phyloP scores from a whole-genome alignment of 352 stramenopile genomes.

The Phytophthora pistaciae region DNA sequence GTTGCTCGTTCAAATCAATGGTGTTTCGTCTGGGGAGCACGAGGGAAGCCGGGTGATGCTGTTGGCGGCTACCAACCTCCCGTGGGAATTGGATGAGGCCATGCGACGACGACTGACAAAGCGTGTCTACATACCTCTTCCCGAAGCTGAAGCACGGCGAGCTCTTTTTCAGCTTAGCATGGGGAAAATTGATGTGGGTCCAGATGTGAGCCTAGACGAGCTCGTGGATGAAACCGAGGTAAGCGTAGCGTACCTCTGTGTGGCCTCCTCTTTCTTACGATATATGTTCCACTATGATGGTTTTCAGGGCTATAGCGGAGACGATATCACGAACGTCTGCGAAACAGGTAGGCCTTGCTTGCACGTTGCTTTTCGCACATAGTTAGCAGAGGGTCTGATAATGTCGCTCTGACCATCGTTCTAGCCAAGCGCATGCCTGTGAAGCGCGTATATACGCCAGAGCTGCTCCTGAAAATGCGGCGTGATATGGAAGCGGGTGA shows the following conservation, averaged over 20 bases:
- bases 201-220: constrained; percentile 81
- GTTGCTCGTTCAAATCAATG: constrained; percentile 98
- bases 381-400: background rate
- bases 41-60: constrained; percentile 87
- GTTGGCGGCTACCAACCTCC: constrained; percentile 96
- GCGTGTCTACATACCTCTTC: constrained; percentile 90
- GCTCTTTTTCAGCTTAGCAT: constrained; percentile 86
- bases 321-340: constrained; percentile 69
- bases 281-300: background rate
- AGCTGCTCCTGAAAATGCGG: constrained; percentile 67
- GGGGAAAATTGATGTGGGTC: constrained; percentile 76
- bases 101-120: constrained; percentile 97
- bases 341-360: constrained; percentile 42
- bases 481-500: constrained; percentile 51
- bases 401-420: background rate
- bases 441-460: constrained; percentile 78
- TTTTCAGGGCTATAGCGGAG: constrained; percentile 59
- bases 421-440: constrained; percentile 84
- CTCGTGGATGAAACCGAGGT: constrained; percentile 79
- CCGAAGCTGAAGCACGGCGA: constrained; percentile 58
- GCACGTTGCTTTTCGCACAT: too few relatives aligned
- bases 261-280: constrained; percentile 1
- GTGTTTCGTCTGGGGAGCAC: constrained; percentile 75
- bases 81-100: constrained; percentile 97
- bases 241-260: constrained; percentile 4